Conservation (phyloP, 2,329 filamentous ascomycete genomes). For the Elsinoe batatas region DNA sequence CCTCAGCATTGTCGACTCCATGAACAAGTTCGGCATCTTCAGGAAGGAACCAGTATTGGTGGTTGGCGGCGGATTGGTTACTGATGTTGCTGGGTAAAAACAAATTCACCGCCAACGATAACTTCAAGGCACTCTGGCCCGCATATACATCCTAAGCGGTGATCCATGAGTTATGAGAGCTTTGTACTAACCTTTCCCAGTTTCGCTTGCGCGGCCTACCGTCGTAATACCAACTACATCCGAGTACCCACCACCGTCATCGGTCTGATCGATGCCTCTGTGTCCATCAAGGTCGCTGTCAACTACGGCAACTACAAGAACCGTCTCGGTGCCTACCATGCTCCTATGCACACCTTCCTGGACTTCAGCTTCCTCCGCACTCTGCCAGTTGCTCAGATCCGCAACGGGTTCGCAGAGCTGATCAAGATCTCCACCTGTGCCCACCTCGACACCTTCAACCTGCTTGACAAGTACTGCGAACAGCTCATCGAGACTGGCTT, state of each 20-base stretch:
- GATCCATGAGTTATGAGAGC: conserved; percentile 15
- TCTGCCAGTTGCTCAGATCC: conserved; percentile 56
- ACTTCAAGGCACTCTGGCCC: conserved; percentile 43
- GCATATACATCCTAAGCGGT: conserved; percentile 25
- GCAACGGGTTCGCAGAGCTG: conserved; percentile 64
- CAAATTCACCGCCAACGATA: conserved; percentile 32
- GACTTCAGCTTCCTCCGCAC: conserved; percentile 64
- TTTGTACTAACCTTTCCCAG: conserved; percentile 30
- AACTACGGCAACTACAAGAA: conserved; percentile 72
- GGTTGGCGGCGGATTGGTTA: conserved; percentile 60
- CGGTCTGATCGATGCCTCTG: conserved; percentile 63
- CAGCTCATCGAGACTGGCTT: conserved; percentile 56
- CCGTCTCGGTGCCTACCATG: conserved; percentile 62
- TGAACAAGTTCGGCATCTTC: conserved; percentile 63
- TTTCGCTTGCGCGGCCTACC: conserved; percentile 62
- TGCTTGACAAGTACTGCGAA: conserved; percentile 61
- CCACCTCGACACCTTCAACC: conserved; percentile 54
- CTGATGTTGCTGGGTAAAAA: conserved; percentile 61
- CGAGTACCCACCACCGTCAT: conserved; percentile 66
- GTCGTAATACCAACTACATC: conserved; percentile 64
- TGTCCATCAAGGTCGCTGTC: conserved; percentile 69
- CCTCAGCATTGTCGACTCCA: conserved; percentile 59
- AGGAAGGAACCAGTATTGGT: conserved; percentile 59
- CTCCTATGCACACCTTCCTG: conserved; percentile 61
- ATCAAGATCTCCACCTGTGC: conserved; percentile 68